Evolutionary conservation across 768 basidiomycete genomes (phyloP).

Genomic region (Termitomyces titanicus): DNA sequence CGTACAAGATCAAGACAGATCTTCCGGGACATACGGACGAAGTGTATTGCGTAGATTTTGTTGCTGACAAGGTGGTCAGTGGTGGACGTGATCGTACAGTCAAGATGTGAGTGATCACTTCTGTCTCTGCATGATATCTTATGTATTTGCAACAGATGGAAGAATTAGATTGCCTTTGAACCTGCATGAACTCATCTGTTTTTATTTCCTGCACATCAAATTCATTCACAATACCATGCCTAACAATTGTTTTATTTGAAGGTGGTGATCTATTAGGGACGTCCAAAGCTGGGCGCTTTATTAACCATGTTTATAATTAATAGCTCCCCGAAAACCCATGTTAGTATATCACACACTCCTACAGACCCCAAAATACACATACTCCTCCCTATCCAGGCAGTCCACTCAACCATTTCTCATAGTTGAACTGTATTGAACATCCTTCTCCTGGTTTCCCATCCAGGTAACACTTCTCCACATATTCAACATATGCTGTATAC

Average conservation of each 20-base stretch:
- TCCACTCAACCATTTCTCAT: conserved; percentile 38
- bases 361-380: not conserved
- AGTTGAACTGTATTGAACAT: conserved; percentile 37
- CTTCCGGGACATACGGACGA: conserved; percentile 96
- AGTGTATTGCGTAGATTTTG: conserved; percentile 98
- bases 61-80: conserved; percentile 98
- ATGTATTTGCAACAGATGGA: conserved; percentile 15
- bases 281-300: too few relatives aligned
- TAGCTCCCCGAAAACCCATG: not conserved
- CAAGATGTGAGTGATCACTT: conserved; percentile 69
- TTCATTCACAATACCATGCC: not conserved
- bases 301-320: not conserved
- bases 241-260: too few relatives aligned
- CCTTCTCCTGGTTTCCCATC: conserved; percentile 32
- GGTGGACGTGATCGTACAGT: conserved; percentile 91
- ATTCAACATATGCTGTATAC: conserved; percentile 43
- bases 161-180: conserved; percentile 14
- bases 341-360: not conserved
- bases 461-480: conserved; percentile 29
- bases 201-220: not conserved
- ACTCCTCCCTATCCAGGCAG: conserved; percentile 1
- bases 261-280: too few relatives aligned
- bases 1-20: conserved; percentile 91
- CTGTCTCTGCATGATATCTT: not conserved
- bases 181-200: too few relatives aligned